These are phyloP conservation scores for Pueraria montana DNA, from an alignment of 306 rosid species.

Conservation along the genomic window DNA sequence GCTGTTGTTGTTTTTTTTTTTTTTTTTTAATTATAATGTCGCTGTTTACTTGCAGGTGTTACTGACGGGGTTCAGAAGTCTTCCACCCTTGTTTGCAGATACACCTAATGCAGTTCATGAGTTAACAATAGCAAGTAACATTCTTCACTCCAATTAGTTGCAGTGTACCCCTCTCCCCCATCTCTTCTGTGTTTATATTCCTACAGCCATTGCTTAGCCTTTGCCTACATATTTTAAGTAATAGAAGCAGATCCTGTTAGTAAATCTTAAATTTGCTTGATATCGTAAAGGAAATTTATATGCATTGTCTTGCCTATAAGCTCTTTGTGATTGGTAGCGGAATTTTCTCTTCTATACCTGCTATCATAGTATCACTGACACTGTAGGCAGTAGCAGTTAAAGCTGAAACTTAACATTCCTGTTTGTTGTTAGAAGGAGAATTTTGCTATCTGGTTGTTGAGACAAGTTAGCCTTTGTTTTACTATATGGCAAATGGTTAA, in stretches of 20 bases:
- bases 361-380: no score
- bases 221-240: not conserved
- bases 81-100: conserved; percentile 89
- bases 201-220: not conserved
- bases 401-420: not conserved
- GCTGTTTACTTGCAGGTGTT: conserved; percentile 64
- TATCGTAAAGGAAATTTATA: conserved; percentile 12
- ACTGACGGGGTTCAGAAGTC: conserved; percentile 85
- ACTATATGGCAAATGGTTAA: not conserved
- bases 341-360: conserved; percentile 28
- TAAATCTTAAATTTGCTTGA: conserved; percentile 38
- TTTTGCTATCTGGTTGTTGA: conserved; percentile 5
- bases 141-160: conserved; percentile 42
- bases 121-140: conserved; percentile 84
- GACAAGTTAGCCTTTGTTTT: not conserved
- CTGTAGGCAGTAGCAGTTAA: conserved; percentile 4
- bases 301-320: conserved; percentile 1
- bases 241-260: not conserved
- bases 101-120: conserved; percentile 80
- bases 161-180: not conserved
- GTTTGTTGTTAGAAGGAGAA: not conserved
- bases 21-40: not conserved
- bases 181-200: not conserved
- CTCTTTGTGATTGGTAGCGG: conserved; percentile 8
- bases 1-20: not conserved